Evolutionary conservation across 768 basidiomycete species (phyloP), one percentile per base, ranked within the genome.

Genomic region (Leucocoprinus sp.): DNA sequence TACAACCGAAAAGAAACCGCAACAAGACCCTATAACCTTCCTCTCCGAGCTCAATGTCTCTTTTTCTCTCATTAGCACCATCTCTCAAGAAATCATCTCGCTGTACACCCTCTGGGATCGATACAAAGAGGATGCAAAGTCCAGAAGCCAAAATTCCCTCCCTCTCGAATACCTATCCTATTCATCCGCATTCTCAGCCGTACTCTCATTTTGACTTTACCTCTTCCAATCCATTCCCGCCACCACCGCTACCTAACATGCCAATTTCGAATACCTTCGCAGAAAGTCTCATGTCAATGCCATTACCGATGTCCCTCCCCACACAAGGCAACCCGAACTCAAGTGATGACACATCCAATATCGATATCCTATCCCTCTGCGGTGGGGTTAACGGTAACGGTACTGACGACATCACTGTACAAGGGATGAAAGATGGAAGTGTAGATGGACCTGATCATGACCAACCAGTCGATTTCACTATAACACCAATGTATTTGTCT

Each of bases 21-120:
- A 75, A 52, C 77, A 79, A 54, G 86, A 93, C 58, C 72, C 85
- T 2, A 70, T 93, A 48, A 68, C 76, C 4, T 98, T 96, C 62
- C 76, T 99, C 48, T 80, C 93, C 0, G 79, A 78, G 2, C 73
- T 99, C 14, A 87, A 93, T 64, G 80, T 97, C 47, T 91, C 84
- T 40, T 72, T 93, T 53, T 72, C 84, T 1, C 74, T 86, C 47
- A 66, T 99, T 31, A 78, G 89, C 21, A 82, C 85, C 31, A 83
- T 96, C 55, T 77, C 84, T 0, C 93, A 97, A 57, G 89, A 98
- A 65, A 89, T 98, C 52, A 73, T 97, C 43, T 78, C 85, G 3
- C 64, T 96, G 26, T 98, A 97, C 63, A 77, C 85, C 4, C 73
- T 93, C 0, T 97, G 93, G 91, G 85, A 87, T 29, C 69, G 77